Percentiles rank a stretch among this genome's conserved stretches.
Conservation (phyloP, 805 yeast species). For the Ogataea chonburiensis region DNA sequence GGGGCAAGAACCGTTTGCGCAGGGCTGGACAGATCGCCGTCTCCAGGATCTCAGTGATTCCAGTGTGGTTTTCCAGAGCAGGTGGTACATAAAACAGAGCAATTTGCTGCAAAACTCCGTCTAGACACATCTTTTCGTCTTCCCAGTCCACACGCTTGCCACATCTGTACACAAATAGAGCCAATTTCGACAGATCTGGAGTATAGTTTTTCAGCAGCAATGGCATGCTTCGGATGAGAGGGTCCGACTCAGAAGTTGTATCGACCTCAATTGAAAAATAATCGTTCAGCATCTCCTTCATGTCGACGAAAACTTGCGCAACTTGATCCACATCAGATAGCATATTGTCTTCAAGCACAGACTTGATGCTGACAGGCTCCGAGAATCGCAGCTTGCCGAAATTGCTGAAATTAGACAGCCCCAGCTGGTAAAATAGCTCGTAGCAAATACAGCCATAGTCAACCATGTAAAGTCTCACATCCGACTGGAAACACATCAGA, state of each 20-base stretch:
- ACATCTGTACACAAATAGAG: slow-evolving; percentile 62
- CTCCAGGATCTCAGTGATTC: slow-evolving; percentile 45
- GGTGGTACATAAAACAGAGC: slow-evolving; percentile 73
- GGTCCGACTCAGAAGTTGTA: slow-evolving; percentile 33
- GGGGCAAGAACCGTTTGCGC: slow-evolving; percentile 64
- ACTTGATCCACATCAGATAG: slow-evolving; percentile 24
- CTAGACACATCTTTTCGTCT: slow-evolving; percentile 67
- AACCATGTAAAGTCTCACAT: slow-evolving; percentile 69
- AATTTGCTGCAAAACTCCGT: slow-evolving; percentile 62
- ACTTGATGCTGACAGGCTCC: slow-evolving; percentile 32
- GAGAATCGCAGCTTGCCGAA: slow-evolving; percentile 60
- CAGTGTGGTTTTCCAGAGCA: slow-evolving; percentile 31
- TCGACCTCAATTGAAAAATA: slow-evolving; percentile 62
- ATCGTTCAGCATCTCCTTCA: slow-evolving; percentile 78
- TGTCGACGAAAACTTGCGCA: slow-evolving; percentile 30
- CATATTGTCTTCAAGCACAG: slow-evolving; percentile 39
- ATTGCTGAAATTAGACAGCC: slow-evolving; percentile 74
- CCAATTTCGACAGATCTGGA: slow-evolving; percentile 64
- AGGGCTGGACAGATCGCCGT: slow-evolving; percentile 58
- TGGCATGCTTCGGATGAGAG: slow-evolving; percentile 56
- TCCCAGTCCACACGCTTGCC: slow-evolving; percentile 61
- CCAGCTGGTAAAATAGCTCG: slow-evolving; percentile 80
- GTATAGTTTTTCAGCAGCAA: slow-evolving; percentile 59
- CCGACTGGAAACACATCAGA: slow-evolving; percentile 81
- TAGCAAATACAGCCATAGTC: slow-evolving; percentile 72